phyloP scores from a whole-genome alignment of 495 filamentous ascomycete genomes.

The Peziza echinospora region DNA sequence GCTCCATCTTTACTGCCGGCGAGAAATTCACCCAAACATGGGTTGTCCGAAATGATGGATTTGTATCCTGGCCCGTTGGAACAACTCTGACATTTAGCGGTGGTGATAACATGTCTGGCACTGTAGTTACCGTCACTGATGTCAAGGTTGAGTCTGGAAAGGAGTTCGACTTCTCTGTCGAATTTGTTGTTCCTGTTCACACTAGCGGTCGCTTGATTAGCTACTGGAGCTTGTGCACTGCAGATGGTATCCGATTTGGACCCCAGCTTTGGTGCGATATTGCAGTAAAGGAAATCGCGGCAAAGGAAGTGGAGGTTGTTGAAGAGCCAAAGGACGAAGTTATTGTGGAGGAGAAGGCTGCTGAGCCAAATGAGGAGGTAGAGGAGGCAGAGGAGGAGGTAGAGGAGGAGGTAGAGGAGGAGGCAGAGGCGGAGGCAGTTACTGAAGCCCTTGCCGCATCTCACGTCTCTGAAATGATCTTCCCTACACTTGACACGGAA shows the following conservation, averaged over 20 bases:
- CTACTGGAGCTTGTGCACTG: conserved; percentile 83
- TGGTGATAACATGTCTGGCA: conserved; percentile 80
- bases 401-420: conserved; percentile 9
- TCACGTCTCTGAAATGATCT: conserved; percentile 61
- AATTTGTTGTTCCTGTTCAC: conserved; percentile 55
- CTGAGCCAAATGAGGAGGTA: conserved; percentile 6
- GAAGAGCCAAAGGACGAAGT: conserved; percentile 8
- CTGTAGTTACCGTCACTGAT: conserved; percentile 59
- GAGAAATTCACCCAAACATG: conserved; percentile 71
- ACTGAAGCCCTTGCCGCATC: conserved; percentile 11
- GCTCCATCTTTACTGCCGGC: conserved; percentile 43
- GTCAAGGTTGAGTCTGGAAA: conserved; percentile 47
- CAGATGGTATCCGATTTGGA: conserved; percentile 64
- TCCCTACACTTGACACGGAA: conserved; percentile 90
- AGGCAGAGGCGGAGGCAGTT: conserved; percentile 10
- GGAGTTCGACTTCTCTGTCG: conserved; percentile 57
- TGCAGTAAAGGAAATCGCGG: conserved; percentile 28
- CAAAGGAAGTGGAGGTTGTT: conserved; percentile 11
- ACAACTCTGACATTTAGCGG: conserved; percentile 80
- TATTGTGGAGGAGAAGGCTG: conserved; percentile 5
- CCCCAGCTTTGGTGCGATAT: conserved; percentile 92
- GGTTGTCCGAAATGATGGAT: conserved; percentile 73
- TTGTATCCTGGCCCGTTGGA: conserved; percentile 58
- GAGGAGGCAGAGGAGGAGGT: conserved; percentile 4
- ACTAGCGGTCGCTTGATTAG: conserved; percentile 54